These are phyloP conservation scores for Penicillium odoratum DNA, from an alignment of 495 filamentous ascomycete genomes.

Conservation along the genomic window DNA sequence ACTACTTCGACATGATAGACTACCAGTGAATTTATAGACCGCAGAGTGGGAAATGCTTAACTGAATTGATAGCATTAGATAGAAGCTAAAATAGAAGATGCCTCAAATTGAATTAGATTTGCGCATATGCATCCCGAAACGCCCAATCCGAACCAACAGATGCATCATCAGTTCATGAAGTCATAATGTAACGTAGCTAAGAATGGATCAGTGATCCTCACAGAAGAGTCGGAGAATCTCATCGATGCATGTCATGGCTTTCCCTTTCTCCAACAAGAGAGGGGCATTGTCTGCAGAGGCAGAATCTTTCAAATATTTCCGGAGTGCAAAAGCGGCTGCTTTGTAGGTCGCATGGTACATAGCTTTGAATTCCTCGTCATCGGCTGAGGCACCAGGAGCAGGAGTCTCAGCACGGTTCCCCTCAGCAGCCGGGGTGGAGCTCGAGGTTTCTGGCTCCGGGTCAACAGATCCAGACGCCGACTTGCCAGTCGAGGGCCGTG, in stretches of 20 bases:
- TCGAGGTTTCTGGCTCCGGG: conserved; percentile 18
- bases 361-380: conserved; percentile 63
- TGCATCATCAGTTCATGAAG: conserved; percentile 17
- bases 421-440: conserved; percentile 16
- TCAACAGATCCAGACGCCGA: conserved; percentile 9
- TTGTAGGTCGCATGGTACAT: conserved; percentile 68
- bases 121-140: conserved; percentile 2
- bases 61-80: background rate
- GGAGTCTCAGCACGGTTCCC: conserved; percentile 24
- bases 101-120: background rate
- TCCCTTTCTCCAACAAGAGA: conserved; percentile 38
- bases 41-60: background rate
- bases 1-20: background rate
- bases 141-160: background rate
- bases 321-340: conserved; percentile 57
- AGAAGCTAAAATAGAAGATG: background rate
- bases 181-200: conserved; percentile 1
- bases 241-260: conserved; percentile 49
- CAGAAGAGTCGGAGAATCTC: conserved; percentile 47
- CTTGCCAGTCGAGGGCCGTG: conserved; percentile 27
- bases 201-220: conserved; percentile 36
- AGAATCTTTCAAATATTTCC: conserved; percentile 44
- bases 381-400: conserved; percentile 22
- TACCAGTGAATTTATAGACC: background rate
- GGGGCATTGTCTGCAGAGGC: conserved; percentile 18